These are phyloP conservation scores for Aspergillus ellipticus DNA, from an alignment of 495 filamentous ascomycete genomes.

Conservation along the genomic window DNA sequence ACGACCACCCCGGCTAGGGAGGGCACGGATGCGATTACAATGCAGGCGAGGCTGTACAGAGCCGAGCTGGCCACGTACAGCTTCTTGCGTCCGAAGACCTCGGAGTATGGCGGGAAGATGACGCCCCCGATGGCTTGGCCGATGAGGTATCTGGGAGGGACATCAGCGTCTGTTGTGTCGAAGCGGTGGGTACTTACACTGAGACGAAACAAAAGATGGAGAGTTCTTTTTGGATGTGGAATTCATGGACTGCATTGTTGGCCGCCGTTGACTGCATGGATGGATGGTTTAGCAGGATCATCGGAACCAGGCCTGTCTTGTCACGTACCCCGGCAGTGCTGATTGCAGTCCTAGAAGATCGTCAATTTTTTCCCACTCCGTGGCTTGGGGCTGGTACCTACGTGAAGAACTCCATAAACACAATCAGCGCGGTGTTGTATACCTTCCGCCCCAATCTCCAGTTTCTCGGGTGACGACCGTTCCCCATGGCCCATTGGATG, in stretches of 20 bases:
- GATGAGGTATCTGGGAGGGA: slow-evolving; percentile 49
- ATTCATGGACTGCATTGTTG: slow-evolving; percentile 30
- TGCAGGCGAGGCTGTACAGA: slow-evolving; percentile 39
- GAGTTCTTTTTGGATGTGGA: slow-evolving; percentile 23
- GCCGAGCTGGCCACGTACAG: slow-evolving; percentile 47
- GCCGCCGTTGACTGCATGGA: slow-evolving; percentile 38
- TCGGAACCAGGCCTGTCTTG: background rate
- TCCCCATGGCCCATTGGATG: slow-evolving; percentile 34
- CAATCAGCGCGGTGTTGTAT: slow-evolving; percentile 33
- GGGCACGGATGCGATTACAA: slow-evolving; percentile 38
- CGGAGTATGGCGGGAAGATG: slow-evolving; percentile 49
- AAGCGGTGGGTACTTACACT: slow-evolving; percentile 19
- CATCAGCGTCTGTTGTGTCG: background rate
- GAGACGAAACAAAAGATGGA: slow-evolving; percentile 41
- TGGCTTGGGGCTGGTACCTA: slow-evolving; percentile 14
- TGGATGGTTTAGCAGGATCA: slow-evolving; percentile 1
- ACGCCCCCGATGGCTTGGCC: slow-evolving; percentile 49
- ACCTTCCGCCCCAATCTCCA: slow-evolving; percentile 33
- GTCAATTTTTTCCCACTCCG: background rate
- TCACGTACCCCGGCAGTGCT: slow-evolving; percentile 39
- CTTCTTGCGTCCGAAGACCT: slow-evolving; percentile 48
- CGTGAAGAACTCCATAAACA: slow-evolving; percentile 42
- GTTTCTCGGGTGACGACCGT: slow-evolving; percentile 39
- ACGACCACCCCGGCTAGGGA: slow-evolving; percentile 34
- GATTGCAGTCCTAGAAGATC: slow-evolving; percentile 30